phyloP scores from a whole-genome alignment of 23 red algal genomes.

The Agarophyton chilense region DNA sequence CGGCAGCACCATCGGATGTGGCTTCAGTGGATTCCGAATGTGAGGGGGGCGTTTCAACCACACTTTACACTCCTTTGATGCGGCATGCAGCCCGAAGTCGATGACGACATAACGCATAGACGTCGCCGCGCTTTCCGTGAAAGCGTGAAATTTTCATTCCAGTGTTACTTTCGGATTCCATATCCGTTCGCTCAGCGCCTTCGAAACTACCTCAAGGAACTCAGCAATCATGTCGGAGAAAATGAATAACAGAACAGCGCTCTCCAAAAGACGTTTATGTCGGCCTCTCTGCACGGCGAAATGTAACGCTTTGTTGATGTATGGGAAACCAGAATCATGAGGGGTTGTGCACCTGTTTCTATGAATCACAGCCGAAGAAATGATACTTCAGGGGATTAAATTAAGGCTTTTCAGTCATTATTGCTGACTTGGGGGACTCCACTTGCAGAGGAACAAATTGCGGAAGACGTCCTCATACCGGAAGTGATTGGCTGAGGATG shows the following conservation, averaged over 20 bases:
- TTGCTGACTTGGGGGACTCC: slow-evolving; percentile 11
- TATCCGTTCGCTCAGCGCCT: too few species aligned
- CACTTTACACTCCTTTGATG: neutral
- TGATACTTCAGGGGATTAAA: neutral
- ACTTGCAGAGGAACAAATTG: neutral
- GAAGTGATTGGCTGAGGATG: slow-evolving; percentile 11
- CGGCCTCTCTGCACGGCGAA: neutral
- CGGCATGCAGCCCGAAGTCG: too few species aligned
- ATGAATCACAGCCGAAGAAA: neutral
- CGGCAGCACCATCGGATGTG: neutral
- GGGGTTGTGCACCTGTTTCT: neutral
- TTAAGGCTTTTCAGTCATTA: slow-evolving; percentile 7
- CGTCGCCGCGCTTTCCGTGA: too few species aligned
- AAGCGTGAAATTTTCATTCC: too few species aligned
- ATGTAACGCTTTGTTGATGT: slow-evolving; percentile 8
- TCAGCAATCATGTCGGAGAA: neutral
- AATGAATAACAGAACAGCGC: neutral
- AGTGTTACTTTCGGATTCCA: too few species aligned
- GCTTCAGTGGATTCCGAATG: neutral
- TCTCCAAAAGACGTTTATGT: neutral
- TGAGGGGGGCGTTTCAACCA: neutral
- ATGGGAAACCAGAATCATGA: slow-evolving; percentile 23
- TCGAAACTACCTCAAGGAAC: neutral
- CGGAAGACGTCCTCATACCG: slow-evolving; percentile 22
- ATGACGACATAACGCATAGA: too few species aligned